Percentiles rank a stretch among this genome's conserved stretches.
phyloP scores from a whole-genome alignment of 129 eudicot genomes.

The Chrysanthemum seticuspe region DNA sequence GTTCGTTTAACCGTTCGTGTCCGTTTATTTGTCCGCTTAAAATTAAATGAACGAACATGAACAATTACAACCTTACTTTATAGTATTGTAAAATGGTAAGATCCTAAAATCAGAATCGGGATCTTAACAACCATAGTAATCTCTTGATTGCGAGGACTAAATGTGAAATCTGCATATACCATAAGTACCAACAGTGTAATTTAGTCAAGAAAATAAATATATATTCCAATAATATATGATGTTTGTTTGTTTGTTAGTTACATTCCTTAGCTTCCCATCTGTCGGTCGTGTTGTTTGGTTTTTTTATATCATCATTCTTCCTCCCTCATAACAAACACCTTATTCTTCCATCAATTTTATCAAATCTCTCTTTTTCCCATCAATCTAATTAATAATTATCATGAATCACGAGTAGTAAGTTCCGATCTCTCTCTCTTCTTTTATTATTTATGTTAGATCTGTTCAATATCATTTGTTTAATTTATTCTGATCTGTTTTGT shows the following conservation, averaged over 20 bases:
- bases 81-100: no score
- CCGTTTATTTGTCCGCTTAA: no score
- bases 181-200: no score
- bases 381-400: neutral
- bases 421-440: neutral
- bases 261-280: neutral
- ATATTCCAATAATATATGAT: no score
- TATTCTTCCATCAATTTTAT: neutral
- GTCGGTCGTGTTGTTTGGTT: slow-evolving; percentile 4
- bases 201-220: no score
- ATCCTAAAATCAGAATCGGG: no score
- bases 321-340: neutral
- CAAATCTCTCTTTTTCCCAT: neutral
- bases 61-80: no score
- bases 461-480: neutral
- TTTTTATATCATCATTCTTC: neutral
- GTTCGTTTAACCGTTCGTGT: no score
- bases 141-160: no score
- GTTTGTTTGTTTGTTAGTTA: neutral
- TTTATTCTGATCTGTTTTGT: slow-evolving; percentile 16
- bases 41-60: no score
- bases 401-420: slow-evolving; percentile 29
- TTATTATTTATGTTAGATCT: slow-evolving; percentile 8
- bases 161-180: no score
- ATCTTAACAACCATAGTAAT: no score